Percentiles rank a stretch among this genome's conserved stretches.
phyloP scores from a whole-genome alignment of 2,329 filamentous ascomycete species.

The Scedosporium apiospermum region DNA sequence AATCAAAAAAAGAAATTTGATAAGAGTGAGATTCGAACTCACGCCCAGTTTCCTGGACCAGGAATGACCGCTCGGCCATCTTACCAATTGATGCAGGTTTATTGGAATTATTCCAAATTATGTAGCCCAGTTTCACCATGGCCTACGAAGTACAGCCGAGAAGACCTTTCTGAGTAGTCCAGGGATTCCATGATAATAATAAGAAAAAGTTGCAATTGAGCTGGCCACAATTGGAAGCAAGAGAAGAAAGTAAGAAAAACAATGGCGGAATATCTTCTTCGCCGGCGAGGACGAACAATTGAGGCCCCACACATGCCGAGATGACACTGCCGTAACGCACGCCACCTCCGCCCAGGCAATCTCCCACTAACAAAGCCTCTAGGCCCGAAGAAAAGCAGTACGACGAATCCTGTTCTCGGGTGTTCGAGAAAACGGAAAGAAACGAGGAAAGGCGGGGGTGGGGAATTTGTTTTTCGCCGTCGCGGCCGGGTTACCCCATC shows the following conservation, averaged over 20 bases:
- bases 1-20: background rate
- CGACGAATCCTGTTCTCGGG: too few species aligned
- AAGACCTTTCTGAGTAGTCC: too few species aligned
- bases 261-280: too few species aligned
- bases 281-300: background rate
- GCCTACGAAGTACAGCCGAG: too few species aligned
- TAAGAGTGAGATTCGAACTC: constrained; percentile 2
- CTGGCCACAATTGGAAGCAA: too few species aligned
- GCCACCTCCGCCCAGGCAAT: background rate
- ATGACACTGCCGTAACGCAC: background rate
- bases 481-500: background rate
- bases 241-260: too few species aligned
- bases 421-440: background rate
- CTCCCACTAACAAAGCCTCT: background rate
- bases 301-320: background rate
- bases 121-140: too few species aligned
- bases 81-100: background rate
- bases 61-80: constrained; percentile 3
- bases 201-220: too few species aligned
- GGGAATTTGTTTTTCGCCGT: background rate
- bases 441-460: background rate
- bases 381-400: background rate
- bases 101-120: background rate
- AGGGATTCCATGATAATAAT: too few species aligned
- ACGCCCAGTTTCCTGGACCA: constrained; percentile 2